Percentiles rank a stretch among this genome's conserved stretches.
phyloP scores from a whole-genome alignment of 176 grass and related monocot genomes.

The Triticum dicoccoides region DNA sequence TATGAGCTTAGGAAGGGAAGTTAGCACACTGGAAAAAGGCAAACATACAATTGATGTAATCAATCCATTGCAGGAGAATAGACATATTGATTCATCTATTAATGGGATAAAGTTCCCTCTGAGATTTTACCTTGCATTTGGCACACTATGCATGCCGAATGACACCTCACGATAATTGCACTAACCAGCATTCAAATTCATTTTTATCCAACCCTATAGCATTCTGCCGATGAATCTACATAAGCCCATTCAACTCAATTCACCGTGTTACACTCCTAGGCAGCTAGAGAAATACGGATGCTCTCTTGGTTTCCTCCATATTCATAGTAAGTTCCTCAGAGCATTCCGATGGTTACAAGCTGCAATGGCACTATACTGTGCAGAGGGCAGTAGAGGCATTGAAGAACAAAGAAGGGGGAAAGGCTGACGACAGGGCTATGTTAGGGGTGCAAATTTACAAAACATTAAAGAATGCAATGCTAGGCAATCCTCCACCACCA shows the following conservation, averaged over 20 bases:
- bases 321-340: not conserved
- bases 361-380: not conserved
- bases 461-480: not conserved
- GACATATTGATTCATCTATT: not conserved
- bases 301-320: not conserved
- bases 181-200: not conserved
- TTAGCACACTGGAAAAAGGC: not conserved
- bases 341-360: conserved; percentile 10
- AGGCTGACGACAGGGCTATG: not conserved
- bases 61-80: not conserved
- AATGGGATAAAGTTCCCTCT: not conserved
- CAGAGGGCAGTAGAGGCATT: not conserved
- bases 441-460: not conserved
- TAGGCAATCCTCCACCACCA: not conserved
- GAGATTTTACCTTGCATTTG: not conserved
- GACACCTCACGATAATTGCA: not conserved
- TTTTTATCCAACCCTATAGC: not conserved
- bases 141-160: not conserved
- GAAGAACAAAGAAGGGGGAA: not conserved
- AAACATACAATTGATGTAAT: not conserved
- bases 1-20: conserved; percentile 3
- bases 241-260: not conserved
- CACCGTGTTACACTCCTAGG: not conserved
- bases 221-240: not conserved
- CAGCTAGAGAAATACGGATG: conserved; percentile 20